Conservation (phyloP, 1,284 basidiomycete genomes). For the Mycena sp. region DNA sequence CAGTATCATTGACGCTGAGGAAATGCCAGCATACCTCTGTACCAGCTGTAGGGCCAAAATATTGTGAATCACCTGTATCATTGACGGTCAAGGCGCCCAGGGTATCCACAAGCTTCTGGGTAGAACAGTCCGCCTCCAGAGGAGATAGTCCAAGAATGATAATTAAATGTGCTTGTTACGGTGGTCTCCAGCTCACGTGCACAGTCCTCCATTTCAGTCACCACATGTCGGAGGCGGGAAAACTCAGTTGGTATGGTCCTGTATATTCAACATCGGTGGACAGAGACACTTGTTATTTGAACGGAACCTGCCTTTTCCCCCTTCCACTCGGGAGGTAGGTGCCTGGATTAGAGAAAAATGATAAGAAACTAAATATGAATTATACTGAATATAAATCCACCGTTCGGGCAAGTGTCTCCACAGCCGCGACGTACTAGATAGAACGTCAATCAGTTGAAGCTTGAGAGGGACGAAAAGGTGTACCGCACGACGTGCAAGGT, state of each 20-base stretch:
- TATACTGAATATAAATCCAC: too few relatives aligned
- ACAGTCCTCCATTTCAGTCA: slow-evolving; percentile 6
- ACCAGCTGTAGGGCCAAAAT: slow-evolving; percentile 13
- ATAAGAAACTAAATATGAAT: not conserved
- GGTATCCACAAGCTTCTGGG: slow-evolving; percentile 1
- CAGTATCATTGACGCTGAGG: too few relatives aligned
- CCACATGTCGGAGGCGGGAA: not conserved
- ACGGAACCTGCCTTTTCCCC: not conserved
- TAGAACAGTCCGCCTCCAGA: too few relatives aligned
- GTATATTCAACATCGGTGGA: not conserved
- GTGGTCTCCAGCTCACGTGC: slow-evolving; percentile 6
- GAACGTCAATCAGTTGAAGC: not conserved
- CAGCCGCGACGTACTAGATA: slow-evolving; percentile 13
- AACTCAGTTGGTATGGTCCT: slow-evolving; percentile 13
- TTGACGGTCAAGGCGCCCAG: slow-evolving; percentile 6
- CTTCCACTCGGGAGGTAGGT: slow-evolving; percentile 16
- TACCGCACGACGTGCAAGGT: slow-evolving; percentile 18
- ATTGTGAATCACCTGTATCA: slow-evolving; percentile 2
- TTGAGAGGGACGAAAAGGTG: not conserved
- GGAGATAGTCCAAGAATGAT: slow-evolving; percentile 3
- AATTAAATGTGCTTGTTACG: not conserved
- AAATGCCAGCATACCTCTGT: not conserved
- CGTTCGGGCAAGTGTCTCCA: slow-evolving; percentile 9
- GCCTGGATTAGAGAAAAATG: not conserved
- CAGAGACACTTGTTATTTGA: not conserved